These are phyloP conservation scores for Scortechinia acanthostroma DNA, from an alignment of 2,329 filamentous ascomycete species.

Conservation along the genomic window DNA sequence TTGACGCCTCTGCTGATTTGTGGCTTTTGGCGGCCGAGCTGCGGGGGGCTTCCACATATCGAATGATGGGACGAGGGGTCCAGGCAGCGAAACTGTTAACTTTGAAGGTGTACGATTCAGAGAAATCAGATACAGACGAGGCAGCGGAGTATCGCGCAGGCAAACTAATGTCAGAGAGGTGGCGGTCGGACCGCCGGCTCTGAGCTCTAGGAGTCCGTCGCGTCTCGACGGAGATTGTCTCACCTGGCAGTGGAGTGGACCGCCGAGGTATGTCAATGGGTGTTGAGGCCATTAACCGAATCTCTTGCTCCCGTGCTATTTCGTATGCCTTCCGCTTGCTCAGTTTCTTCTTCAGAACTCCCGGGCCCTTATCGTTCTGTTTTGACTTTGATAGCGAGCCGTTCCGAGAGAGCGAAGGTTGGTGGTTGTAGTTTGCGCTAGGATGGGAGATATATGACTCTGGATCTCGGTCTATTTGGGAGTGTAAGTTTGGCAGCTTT, in stretches of 20 bases:
- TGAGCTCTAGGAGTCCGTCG: neutral
- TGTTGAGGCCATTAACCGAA: neutral
- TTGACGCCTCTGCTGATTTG: neutral
- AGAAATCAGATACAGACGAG: neutral
- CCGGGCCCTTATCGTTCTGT: neutral
- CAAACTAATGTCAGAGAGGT: neutral
- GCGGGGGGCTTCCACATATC: neutral
- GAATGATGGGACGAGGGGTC: neutral
- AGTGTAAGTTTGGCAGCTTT: no score
- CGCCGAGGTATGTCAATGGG: neutral
- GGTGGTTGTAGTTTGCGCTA: no score
- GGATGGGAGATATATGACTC: neutral
- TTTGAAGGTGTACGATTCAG: neutral
- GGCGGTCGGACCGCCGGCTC: neutral
- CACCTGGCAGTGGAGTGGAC: no score
- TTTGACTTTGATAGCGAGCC: neutral
- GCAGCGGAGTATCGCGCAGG: neutral
- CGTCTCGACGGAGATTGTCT: neutral
- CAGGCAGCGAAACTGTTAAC: neutral
- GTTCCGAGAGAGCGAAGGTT: neutral
- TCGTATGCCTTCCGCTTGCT: neutral
- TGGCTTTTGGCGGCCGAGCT: neutral
- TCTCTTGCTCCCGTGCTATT: neutral
- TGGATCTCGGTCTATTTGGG: no score
- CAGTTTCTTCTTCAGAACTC: neutral